Conservation (phyloP, 805 yeast species). For the Candida alai region DNA sequence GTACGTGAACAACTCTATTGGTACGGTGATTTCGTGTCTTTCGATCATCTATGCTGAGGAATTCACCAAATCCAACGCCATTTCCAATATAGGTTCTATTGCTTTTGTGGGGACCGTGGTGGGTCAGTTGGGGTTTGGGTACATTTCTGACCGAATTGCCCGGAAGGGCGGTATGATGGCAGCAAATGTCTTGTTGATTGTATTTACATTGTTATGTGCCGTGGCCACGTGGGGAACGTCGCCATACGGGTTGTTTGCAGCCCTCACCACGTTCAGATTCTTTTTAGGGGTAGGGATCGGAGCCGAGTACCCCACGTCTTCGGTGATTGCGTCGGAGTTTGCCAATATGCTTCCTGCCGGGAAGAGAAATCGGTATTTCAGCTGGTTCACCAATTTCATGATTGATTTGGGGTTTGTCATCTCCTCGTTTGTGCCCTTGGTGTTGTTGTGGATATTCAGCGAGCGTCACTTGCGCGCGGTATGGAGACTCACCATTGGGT, state of each 20-base stretch:
- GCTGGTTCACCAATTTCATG: slow-evolving; percentile 84
- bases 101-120: slow-evolving; percentile 90
- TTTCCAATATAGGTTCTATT: slow-evolving; percentile 77
- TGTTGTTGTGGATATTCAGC: slow-evolving; percentile 78
- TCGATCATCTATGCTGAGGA: slow-evolving; percentile 59
- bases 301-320: slow-evolving; percentile 91
- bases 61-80: slow-evolving; percentile 62
- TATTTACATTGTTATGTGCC: slow-evolving; percentile 75
- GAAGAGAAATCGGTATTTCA: slow-evolving; percentile 81
- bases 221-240: slow-evolving; percentile 80
- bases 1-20: slow-evolving; percentile 80
- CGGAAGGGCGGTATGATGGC: slow-evolving; percentile 81
- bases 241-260: slow-evolving; percentile 75
- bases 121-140: slow-evolving; percentile 81
- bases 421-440: slow-evolving; percentile 81
- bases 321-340: slow-evolving; percentile 92
- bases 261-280: slow-evolving; percentile 79
- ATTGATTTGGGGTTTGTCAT: slow-evolving; percentile 82
- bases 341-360: slow-evolving; percentile 73
- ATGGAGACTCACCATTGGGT: slow-evolving; percentile 88
- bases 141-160: slow-evolving; percentile 71
- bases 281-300: slow-evolving; percentile 91
- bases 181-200: slow-evolving; percentile 69
- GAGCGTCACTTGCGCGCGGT: slow-evolving; percentile 68
- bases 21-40: slow-evolving; percentile 73